Evolutionary conservation across 768 basidiomycete genomes (phyloP).

Genomic region (Tylopilus felleus): DNA sequence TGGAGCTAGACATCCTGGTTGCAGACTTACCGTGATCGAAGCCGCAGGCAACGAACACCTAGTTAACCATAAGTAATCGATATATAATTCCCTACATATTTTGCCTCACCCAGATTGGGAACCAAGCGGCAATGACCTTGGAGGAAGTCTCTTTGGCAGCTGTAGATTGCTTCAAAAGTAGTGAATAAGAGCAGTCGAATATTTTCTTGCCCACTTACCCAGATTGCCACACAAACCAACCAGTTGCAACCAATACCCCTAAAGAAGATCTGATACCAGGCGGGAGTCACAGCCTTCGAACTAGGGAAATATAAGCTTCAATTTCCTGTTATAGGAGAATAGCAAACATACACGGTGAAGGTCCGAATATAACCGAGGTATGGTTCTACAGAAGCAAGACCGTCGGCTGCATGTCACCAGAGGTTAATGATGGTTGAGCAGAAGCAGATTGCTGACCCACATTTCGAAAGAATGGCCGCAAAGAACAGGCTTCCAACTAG

Average conservation of each 20-base stretch:
- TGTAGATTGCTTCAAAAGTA: constrained; percentile 54
- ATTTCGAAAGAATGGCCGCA: constrained; percentile 59
- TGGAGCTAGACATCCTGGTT: not conserved
- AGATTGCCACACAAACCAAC: constrained; percentile 70
- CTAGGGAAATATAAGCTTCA: constrained; percentile 32
- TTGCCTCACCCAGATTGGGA: constrained; percentile 64
- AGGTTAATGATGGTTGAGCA: not conserved
- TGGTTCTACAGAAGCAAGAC: constrained; percentile 55
- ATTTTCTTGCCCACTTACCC: constrained; percentile 44
- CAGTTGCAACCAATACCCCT: constrained; percentile 76
- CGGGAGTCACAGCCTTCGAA: constrained; percentile 58
- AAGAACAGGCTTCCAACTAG: constrained; percentile 69
- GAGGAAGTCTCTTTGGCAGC: constrained; percentile 66
- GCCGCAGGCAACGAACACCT: constrained; percentile 69
- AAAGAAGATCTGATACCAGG: constrained; percentile 71
- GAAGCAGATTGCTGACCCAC: constrained; percentile 36
- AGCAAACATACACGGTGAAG: constrained; percentile 54
- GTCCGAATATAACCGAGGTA: constrained; percentile 50
- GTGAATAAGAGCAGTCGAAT: not conserved
- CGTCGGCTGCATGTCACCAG: constrained; percentile 43
- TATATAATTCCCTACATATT: not conserved
- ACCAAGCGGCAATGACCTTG: constrained; percentile 67
- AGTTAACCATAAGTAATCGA: not conserved
- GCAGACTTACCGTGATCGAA: constrained; percentile 60
- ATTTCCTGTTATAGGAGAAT: not conserved